phyloP scores from a whole-genome alignment of 2,329 filamentous ascomycete species.

The Arthrobotrys musiformis region DNA sequence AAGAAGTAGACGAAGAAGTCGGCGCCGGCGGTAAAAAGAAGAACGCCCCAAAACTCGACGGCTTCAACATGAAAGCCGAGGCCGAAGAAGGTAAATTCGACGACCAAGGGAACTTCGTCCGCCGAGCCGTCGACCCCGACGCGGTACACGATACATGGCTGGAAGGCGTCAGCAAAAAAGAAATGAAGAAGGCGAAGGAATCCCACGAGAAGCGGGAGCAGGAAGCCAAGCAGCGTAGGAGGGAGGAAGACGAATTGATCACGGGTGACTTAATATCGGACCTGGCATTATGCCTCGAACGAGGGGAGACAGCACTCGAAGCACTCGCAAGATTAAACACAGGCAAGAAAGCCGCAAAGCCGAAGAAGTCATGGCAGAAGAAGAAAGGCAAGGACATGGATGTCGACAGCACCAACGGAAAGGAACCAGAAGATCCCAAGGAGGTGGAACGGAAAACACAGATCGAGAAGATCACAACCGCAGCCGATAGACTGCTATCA shows the following conservation, averaged over 20 bases:
- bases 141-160: slow-evolving; percentile 92
- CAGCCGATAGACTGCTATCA: slow-evolving; percentile 85
- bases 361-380: slow-evolving; percentile 72
- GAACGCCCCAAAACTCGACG: slow-evolving; percentile 92
- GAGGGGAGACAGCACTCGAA: slow-evolving; percentile 86
- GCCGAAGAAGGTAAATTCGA: slow-evolving; percentile 94
- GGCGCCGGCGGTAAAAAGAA: slow-evolving; percentile 90
- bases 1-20: slow-evolving; percentile 85
- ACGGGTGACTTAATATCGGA: slow-evolving; percentile 78
- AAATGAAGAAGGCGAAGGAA: slow-evolving; percentile 86
- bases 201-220: slow-evolving; percentile 86
- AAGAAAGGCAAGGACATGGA: slow-evolving; percentile 74
- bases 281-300: slow-evolving; percentile 78
- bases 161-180: slow-evolving; percentile 90
- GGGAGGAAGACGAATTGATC: slow-evolving; percentile 78
- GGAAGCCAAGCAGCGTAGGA: slow-evolving; percentile 76
- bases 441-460: slow-evolving; percentile 76
- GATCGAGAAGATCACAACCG: slow-evolving; percentile 85
- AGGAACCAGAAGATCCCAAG: slow-evolving; percentile 72
- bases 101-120: slow-evolving; percentile 87
- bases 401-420: slow-evolving; percentile 67
- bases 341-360: slow-evolving; percentile 68
- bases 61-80: slow-evolving; percentile 91
- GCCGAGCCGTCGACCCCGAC: slow-evolving; percentile 88
- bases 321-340: slow-evolving; percentile 83